Evolutionary conservation across 2,329 filamentous ascomycete genomes (phyloP).

Genomic region (Colletotrichum neosansevieriae): DNA sequence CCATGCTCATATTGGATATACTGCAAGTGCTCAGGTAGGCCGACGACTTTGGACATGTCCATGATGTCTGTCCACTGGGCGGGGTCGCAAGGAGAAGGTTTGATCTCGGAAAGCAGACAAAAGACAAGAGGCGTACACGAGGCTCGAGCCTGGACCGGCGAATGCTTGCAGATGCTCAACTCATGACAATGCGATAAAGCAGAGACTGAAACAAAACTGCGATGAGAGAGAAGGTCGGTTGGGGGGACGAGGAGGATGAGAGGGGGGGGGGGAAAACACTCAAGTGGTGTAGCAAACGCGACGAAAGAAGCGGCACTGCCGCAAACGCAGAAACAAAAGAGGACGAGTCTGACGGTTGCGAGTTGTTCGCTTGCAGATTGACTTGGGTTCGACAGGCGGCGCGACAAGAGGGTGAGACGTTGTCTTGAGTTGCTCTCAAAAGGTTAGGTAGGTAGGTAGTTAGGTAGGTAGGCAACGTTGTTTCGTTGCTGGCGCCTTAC

Average conservation of each 20-base stretch:
- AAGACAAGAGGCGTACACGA: not conserved
- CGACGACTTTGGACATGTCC: slow-evolving; percentile 49
- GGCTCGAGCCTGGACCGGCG: slow-evolving; percentile 25
- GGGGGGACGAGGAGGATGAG: not conserved
- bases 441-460: too few relatives aligned
- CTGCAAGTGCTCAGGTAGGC: slow-evolving; percentile 61
- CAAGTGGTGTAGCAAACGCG: not conserved
- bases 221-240: not conserved
- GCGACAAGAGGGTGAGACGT: slow-evolving; percentile 9
- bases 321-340: slow-evolving; percentile 3
- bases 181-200: slow-evolving; percentile 27
- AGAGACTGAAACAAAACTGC: slow-evolving; percentile 6
- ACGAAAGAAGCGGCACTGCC: slow-evolving; percentile 21
- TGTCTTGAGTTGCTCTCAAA: slow-evolving; percentile 25
- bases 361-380: slow-evolving; percentile 21
- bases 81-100: not conserved
- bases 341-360: slow-evolving; percentile 5
- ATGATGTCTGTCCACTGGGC: slow-evolving; percentile 43
- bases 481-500: not conserved
- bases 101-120: not conserved
- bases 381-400: not conserved
- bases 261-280: not conserved
- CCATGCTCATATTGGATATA: slow-evolving; percentile 74
- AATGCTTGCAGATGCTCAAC: slow-evolving; percentile 23
- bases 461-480: too few relatives aligned